Percentiles rank a stretch among this genome's conserved stretches.
Evolutionary conservation across 352 stramenopile species (phyloP).

Genomic region (Phytophthora sp.): DNA sequence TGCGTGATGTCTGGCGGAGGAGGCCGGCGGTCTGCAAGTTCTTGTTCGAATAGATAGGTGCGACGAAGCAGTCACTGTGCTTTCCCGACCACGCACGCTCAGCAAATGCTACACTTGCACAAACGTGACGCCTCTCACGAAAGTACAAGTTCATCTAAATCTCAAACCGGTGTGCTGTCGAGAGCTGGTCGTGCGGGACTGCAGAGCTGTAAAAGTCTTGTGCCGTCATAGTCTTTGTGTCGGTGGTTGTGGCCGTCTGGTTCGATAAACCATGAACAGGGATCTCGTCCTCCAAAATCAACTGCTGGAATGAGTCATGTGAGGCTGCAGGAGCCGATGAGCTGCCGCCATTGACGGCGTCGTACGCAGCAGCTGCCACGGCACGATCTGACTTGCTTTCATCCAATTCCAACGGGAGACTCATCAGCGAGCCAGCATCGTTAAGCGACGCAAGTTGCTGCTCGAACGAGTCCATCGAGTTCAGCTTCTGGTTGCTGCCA

Average conservation of each 20-base stretch:
- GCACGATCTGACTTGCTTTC: constrained; percentile 26
- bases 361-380: constrained; percentile 23
- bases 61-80: constrained; percentile 13
- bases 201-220: constrained; percentile 63
- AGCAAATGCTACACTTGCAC: constrained; percentile 13
- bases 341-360: constrained; percentile 20
- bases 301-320: constrained; percentile 40
- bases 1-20: not conserved
- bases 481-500: constrained; percentile 39
- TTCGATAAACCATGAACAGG: constrained; percentile 27
- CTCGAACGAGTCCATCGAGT: constrained; percentile 41
- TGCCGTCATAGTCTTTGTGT: constrained; percentile 49
- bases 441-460: constrained; percentile 50
- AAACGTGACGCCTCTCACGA: constrained; percentile 7
- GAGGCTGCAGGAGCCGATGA: constrained; percentile 4
- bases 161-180: constrained; percentile 54
- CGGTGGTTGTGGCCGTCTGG: constrained; percentile 4
- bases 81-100: constrained; percentile 6
- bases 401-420: constrained; percentile 29
- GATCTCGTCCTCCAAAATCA: constrained; percentile 47
- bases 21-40: constrained; percentile 8
- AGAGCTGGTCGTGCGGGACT: constrained; percentile 50
- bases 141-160: constrained; percentile 42
- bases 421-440: constrained; percentile 40
- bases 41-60: constrained; percentile 40